These are phyloP conservation scores for Hansenula lynferdii DNA, from an alignment of 1,139 yeast species.

Conservation along the genomic window DNA sequence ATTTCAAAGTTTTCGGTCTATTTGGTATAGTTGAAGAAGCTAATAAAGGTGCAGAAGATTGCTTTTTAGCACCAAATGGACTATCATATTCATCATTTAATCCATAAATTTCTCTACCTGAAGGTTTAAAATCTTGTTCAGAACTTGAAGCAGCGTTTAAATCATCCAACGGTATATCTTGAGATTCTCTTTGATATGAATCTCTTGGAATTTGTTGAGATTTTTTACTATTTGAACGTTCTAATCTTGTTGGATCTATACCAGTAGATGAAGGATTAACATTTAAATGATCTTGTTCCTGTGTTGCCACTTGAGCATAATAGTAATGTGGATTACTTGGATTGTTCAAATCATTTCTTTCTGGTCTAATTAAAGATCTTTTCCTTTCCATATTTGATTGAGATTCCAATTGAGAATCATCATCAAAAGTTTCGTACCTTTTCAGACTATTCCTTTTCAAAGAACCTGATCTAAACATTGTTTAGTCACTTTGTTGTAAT, in stretches of 20 bases:
- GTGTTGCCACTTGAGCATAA: conserved; percentile 77
- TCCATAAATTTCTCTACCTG: conserved; percentile 53
- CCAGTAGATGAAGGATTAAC: conserved; percentile 76
- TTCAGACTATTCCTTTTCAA: conserved; percentile 14
- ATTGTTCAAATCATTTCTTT: conserved; percentile 61
- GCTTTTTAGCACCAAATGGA: conserved; percentile 8
- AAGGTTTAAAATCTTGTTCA: conserved; percentile 9
- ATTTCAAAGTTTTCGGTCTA: conserved; percentile 7
- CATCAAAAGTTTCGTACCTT: conserved; percentile 18
- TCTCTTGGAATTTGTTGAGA: conserved; percentile 5
- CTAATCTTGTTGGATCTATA: conserved; percentile 47
- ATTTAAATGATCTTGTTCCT: conserved; percentile 54
- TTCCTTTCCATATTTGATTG: conserved; percentile 34
- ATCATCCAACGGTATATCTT: conserved; percentile 17
- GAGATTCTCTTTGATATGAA: conserved; percentile 4
- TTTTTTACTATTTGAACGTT: conserved; percentile 9
- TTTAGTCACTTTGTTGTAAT: too few relatives aligned
- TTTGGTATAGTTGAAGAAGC: conserved; percentile 2
- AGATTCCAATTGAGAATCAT: conserved; percentile 16
- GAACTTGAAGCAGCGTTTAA: conserved; percentile 15
- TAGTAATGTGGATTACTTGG: conserved; percentile 72
- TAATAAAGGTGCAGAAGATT: not conserved
- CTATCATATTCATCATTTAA: conserved; percentile 50
- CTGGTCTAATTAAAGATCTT: conserved; percentile 74
- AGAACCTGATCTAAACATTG: conserved; percentile 21